Conservation (phyloP, 352 stramenopile species). For the Phytopythium delawarense region DNA sequence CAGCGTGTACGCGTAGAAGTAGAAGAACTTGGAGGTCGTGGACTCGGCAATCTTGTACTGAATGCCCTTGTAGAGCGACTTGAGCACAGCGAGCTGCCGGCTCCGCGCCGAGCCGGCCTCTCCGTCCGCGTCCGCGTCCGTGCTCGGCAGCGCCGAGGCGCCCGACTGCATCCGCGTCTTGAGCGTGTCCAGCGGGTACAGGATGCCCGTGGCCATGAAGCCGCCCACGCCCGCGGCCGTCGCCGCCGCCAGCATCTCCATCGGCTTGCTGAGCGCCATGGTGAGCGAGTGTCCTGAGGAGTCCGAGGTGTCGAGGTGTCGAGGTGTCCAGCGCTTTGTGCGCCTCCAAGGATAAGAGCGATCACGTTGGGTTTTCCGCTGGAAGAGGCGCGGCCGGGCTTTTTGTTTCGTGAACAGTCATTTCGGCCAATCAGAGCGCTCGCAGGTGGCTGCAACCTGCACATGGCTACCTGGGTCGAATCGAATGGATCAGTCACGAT, state of each 20-base stretch:
- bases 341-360: too few species aligned
- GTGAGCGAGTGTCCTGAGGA: too few species aligned
- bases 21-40: slow-evolving; percentile 86
- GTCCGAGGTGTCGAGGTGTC: too few species aligned
- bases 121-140: slow-evolving; percentile 25
- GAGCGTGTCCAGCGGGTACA: slow-evolving; percentile 85
- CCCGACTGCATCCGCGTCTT: slow-evolving; percentile 88
- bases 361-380: slow-evolving; percentile 4
- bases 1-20: slow-evolving; percentile 89
- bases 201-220: slow-evolving; percentile 67
- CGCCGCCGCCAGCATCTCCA: slow-evolving; percentile 77
- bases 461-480: neutral
- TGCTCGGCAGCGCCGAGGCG: slow-evolving; percentile 35
- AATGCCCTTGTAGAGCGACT: slow-evolving; percentile 76
- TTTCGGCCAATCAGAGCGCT: neutral
- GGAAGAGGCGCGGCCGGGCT: neutral
- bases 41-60: slow-evolving; percentile 85
- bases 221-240: slow-evolving; percentile 72
- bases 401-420: slow-evolving; percentile 4
- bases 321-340: too few species aligned
- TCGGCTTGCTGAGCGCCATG: slow-evolving; percentile 75
- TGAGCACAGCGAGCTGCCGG: slow-evolving; percentile 36
- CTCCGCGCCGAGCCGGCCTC: slow-evolving; percentile 15
- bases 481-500: neutral
- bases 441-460: neutral